phyloP scores from a whole-genome alignment of 2,329 filamentous ascomycete species.

The Arachnopeziza araneosa region DNA sequence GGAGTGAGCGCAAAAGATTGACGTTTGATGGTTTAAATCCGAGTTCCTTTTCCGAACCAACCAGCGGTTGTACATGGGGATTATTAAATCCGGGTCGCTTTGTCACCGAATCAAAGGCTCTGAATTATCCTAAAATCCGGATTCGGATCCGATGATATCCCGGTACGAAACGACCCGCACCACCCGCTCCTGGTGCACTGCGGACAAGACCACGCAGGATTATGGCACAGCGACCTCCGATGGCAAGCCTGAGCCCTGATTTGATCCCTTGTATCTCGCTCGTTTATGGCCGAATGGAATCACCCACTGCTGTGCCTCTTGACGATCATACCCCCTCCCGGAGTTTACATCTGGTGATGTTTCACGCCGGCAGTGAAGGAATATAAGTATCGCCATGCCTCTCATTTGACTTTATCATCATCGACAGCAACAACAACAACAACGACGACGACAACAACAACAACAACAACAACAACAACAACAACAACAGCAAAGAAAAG shows the following conservation, averaged over 20 bases:
- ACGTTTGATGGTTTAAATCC: background rate
- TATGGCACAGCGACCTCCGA: background rate
- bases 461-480: too few species aligned
- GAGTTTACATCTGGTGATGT: background rate
- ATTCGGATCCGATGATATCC: background rate
- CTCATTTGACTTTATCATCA: background rate
- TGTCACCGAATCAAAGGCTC: too few species aligned
- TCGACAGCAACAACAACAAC: background rate
- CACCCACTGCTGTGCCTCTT: background rate
- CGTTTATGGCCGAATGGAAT: background rate
- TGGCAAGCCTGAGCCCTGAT: background rate
- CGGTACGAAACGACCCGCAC: too few species aligned
- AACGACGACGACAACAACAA: too few species aligned
- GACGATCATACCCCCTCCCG: background rate
- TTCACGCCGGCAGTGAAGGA: background rate
- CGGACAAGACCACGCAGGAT: background rate
- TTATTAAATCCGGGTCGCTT: too few species aligned
- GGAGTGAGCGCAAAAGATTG: too few species aligned
- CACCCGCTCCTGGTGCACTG: too few species aligned
- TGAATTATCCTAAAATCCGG: background rate
- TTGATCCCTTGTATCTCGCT: background rate
- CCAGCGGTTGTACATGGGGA: background rate
- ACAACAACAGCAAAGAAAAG: too few species aligned
- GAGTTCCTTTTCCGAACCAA: background rate
- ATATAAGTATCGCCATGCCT: background rate